phyloP scores from a whole-genome alignment of 2,329 filamentous ascomycete genomes.

The Chaetomium globosum region DNA sequence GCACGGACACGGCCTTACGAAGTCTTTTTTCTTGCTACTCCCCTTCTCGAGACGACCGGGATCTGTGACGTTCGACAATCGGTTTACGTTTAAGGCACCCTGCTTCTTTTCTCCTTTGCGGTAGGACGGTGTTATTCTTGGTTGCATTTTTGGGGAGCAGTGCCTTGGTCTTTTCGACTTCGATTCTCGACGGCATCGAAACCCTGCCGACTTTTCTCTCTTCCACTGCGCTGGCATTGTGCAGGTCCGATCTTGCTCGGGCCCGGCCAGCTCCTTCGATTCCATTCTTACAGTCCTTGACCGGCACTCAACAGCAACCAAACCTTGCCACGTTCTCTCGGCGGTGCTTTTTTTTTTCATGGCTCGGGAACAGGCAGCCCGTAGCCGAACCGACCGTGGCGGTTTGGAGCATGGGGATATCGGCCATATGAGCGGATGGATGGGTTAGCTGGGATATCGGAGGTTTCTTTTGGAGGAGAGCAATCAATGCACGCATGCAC shows the following conservation, averaged over 20 bases:
- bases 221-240: conserved; percentile 5
- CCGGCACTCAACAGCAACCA: conserved; percentile 19
- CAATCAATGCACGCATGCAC: not conserved
- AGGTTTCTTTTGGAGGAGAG: not conserved
- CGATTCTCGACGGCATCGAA: conserved; percentile 6
- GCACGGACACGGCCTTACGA: conserved; percentile 21
- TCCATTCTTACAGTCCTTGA: conserved; percentile 30
- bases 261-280: conserved; percentile 21
- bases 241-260: not conserved
- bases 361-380: conserved; percentile 29
- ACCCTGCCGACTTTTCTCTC: not conserved
- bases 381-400: conserved; percentile 14
- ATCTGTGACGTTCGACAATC: conserved; percentile 20
- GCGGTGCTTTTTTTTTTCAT: conserved; percentile 13
- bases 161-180: conserved; percentile 20
- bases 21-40: conserved; percentile 4
- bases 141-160: conserved; percentile 29
- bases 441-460: conserved; percentile 14
- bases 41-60: conserved; percentile 20
- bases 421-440: conserved; percentile 17
- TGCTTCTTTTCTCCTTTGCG: conserved; percentile 19
- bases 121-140: conserved; percentile 25
- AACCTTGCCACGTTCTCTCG: conserved; percentile 7
- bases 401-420: conserved; percentile 16
- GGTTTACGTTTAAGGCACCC: conserved; percentile 17